Percentiles rank a stretch among this genome's conserved stretches.
These are phyloP conservation scores for Graphilbum sp. DNA, from an alignment of 2,329 filamentous ascomycete genomes.

Conservation along the genomic window DNA sequence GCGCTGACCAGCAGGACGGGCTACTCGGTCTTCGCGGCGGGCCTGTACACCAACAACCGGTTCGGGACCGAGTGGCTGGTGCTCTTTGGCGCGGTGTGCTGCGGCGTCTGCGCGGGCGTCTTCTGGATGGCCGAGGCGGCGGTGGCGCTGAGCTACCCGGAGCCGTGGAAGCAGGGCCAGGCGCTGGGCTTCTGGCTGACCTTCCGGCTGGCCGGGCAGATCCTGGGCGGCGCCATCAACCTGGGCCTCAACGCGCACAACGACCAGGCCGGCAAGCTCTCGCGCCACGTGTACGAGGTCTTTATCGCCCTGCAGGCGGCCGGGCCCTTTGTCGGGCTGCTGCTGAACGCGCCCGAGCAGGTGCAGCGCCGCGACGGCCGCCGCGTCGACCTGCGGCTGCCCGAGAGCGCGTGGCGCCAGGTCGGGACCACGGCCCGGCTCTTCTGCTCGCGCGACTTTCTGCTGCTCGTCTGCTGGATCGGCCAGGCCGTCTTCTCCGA, in stretches of 20 bases:
- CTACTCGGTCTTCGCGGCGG: conserved; percentile 55
- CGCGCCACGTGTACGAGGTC: conserved; percentile 49
- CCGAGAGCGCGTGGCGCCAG: conserved; percentile 38
- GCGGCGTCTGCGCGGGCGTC: conserved; percentile 52
- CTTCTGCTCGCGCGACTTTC: conserved; percentile 44
- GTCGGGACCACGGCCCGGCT: conserved; percentile 40
- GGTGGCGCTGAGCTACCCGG: conserved; percentile 56
- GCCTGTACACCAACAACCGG: conserved; percentile 56
- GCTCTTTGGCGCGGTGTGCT: conserved; percentile 50
- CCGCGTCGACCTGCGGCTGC: conserved; percentile 41
- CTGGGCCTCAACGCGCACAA: conserved; percentile 46
- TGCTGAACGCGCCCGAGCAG: conserved; percentile 42
- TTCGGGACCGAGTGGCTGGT: conserved; percentile 54
- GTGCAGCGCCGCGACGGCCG: conserved; percentile 51
- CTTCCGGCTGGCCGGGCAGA: conserved; percentile 43
- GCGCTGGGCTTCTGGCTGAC: conserved; percentile 49
- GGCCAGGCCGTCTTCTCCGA: conserved; percentile 56
- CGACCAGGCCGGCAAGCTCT: conserved; percentile 37
- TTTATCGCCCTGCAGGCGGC: conserved; percentile 56
- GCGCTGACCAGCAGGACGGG: conserved; percentile 31
- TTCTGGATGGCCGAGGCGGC: conserved; percentile 66
- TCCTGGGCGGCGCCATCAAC: conserved; percentile 57
- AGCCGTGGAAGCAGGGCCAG: conserved; percentile 48
- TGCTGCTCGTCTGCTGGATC: conserved; percentile 51
- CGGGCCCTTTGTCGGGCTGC: conserved; percentile 46